Evolutionary conservation across 306 rosid species (phyloP).

Genomic region (Albizia julibrissin): DNA sequence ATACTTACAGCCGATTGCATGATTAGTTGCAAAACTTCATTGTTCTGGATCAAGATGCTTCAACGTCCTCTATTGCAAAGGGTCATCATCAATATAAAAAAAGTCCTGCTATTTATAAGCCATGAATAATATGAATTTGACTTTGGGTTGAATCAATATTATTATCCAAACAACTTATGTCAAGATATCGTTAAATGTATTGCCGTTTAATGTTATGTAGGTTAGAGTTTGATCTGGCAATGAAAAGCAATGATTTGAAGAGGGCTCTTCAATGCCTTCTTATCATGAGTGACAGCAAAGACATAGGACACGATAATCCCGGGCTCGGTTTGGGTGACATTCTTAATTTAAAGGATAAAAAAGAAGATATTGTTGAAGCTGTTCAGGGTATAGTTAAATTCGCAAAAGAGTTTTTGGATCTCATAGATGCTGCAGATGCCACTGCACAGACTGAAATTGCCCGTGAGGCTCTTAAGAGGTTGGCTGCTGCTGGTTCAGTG

Average conservation of each 20-base stretch:
- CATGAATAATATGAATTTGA: background rate
- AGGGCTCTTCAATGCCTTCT: constrained; percentile 99
- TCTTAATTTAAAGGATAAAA: constrained; percentile 68
- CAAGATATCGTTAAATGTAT: constrained; percentile 5
- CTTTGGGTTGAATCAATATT: background rate
- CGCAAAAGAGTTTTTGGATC: constrained; percentile 90
- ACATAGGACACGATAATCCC: constrained; percentile 71
- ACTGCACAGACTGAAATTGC: background rate
- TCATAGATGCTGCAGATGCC: constrained; percentile 90
- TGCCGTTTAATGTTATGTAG: constrained; percentile 44
- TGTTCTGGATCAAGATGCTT: background rate
- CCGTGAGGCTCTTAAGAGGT: constrained; percentile 90
- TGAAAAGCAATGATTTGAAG: constrained; percentile 94
- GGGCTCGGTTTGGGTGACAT: constrained; percentile 92
- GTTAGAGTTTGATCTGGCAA: constrained; percentile 97
- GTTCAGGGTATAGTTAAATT: constrained; percentile 93
- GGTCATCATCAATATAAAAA: background rate
- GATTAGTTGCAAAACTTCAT: background rate
- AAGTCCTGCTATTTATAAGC: background rate
- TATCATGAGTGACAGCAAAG: constrained; percentile 97
- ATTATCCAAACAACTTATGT: constrained; percentile 13
- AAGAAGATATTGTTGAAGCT: constrained; percentile 73
- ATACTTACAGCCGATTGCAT: constrained; percentile 25
- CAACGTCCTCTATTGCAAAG: background rate
- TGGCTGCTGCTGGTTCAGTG: constrained; percentile 91